Evolutionary conservation across 2,329 filamentous ascomycete genomes (phyloP), one percentile per base, ranked within the genome.

Genomic region (Madurella fahalii): DNA sequence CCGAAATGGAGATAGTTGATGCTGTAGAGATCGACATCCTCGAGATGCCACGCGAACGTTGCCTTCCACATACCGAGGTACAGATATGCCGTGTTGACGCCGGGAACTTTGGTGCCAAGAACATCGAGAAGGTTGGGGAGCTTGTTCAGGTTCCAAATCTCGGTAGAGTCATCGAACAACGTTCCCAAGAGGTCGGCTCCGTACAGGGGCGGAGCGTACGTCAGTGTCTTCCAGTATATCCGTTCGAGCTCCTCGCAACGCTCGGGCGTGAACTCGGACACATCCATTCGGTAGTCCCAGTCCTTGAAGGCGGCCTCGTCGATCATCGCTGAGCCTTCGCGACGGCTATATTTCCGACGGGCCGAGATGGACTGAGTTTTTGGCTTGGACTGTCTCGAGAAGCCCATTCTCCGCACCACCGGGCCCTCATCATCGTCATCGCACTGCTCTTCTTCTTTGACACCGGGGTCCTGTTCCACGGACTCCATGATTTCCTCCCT

Each of bases 1-100:
- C 94, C 94, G 69, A 99, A 99, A 68, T 99, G 94, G 56, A 99
- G 91, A 70, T 96, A 99, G 74, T 99, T 99, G 79, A 99, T 99
- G 70, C 92, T 97, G 83, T 99, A 99, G 4, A 99, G 82, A 74
- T 99, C 94, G 41, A 99, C 93, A 69, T 99, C 94, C 69, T 99
- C 94, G 50, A 99, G 75, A 80, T 99, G 94, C 94, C 94, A 99
- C 9, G 94, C 94, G 69, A 99, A 99, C 0, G 94, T 97, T 12
- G 94, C 93, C 72, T 97, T 97, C 94, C 94, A 99, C 94, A 99
- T 99, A 42, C 94, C 94, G 56, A 99, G 79, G 68, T 99, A 99
- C 1, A 99, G 82, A 67, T 99, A 99, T 2, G 94, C 93, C 1
- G 93, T 99, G 67, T 99, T 99, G 67, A 99, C 95, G 62, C 94